These are phyloP conservation scores for Dovyalis caffra DNA, from an alignment of 345 rosid genomes.

Conservation along the genomic window DNA sequence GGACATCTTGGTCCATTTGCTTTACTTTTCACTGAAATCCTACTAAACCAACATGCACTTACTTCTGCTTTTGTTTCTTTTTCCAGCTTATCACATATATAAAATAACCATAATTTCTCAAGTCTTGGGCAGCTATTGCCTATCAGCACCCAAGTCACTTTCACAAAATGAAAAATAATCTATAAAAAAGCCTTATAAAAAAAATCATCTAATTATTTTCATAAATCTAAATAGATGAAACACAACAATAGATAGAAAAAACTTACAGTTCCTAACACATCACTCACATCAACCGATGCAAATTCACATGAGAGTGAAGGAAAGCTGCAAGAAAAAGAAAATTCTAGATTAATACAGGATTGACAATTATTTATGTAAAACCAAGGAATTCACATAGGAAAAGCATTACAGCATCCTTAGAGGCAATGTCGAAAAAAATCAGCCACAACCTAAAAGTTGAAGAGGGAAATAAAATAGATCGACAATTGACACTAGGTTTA, in stretches of 20 bases:
- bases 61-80: neutral
- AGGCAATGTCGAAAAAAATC: neutral
- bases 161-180: neutral
- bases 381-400: neutral
- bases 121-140: neutral
- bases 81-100: neutral
- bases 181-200: neutral
- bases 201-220: neutral
- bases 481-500: neutral
- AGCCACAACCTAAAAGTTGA: neutral
- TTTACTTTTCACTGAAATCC: neutral
- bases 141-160: neutral
- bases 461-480: neutral
- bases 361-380: neutral
- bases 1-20: neutral
- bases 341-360: conserved; percentile 9
- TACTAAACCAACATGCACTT: neutral
- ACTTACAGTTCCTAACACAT: conserved; percentile 99
- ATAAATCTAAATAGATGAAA: neutral
- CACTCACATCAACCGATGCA: conserved; percentile 91
- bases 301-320: conserved; percentile 98
- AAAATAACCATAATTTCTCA: neutral
- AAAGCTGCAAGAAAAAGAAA: conserved; percentile 56
- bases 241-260: conserved; percentile 4
- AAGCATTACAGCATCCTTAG: neutral